phyloP scores from a whole-genome alignment of 441 rosid genomes.

The Croton laevigatus region DNA sequence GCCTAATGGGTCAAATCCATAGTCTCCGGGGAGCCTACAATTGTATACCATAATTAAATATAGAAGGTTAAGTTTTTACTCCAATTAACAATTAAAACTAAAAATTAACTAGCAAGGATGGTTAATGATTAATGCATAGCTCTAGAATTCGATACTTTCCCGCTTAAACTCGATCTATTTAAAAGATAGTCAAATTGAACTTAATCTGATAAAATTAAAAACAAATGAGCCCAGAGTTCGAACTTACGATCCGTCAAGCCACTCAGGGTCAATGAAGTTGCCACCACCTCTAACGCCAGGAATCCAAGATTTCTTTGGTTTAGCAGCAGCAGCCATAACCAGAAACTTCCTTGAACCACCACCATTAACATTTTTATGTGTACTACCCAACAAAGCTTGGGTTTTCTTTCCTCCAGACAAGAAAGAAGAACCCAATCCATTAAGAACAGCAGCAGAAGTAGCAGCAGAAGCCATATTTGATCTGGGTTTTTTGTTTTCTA shows the following conservation, averaged over 20 bases:
- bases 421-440: constrained; percentile 82
- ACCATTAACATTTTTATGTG: constrained; percentile 18
- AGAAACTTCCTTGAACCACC: constrained; percentile 41
- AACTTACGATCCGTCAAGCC: constrained; percentile 99
- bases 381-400: constrained; percentile 33
- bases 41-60: background rate
- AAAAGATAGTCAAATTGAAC: no score
- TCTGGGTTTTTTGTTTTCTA: background rate
- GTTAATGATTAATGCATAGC: no score
- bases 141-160: no score
- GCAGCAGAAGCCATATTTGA: constrained; percentile 37
- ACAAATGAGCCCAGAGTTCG: no score
- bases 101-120: no score
- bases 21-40: constrained; percentile 92
- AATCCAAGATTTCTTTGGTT: constrained; percentile 84
- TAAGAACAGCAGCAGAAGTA: constrained; percentile 64
- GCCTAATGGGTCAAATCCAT: constrained; percentile 89
- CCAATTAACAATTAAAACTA: no score
- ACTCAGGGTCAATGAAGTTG: constrained; percentile 84
- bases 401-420: constrained; percentile 47
- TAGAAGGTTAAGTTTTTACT: no score
- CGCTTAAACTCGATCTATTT: no score
- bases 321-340: constrained; percentile 44
- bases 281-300: constrained; percentile 86
- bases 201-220: no score